Base-by-base conservation (phyloP, 1,139 yeast species). In the Saccharomyces uvarum region DNA sequence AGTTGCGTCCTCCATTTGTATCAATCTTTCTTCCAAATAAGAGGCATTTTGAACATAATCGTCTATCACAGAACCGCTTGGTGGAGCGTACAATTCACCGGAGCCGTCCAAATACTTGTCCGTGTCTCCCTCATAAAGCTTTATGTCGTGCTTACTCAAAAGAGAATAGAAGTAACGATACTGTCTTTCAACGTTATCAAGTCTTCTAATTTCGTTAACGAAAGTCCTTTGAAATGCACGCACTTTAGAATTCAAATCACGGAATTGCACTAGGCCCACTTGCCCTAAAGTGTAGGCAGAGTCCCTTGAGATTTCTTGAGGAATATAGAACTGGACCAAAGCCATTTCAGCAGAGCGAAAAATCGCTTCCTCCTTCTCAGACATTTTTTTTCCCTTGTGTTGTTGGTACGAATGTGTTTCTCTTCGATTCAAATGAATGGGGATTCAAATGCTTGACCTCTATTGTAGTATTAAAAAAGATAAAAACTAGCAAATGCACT, bases 291-390 rank as follows among this genome's bases (percentile, higher is more conserved):
- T 80, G 53, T 86, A 84, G 13, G 90, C 95, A 57, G 89, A 84
- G 58, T 90, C 96, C 59, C 98, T 77, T 6, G 96, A 88, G 57
- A 89, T 82, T 70, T 93, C 99, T 33, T 85, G 82, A n/a, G 98
- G 89, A 53, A 93, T 83, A 71, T 88, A 93, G 68, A 93, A 80
- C 74, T 93, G 98, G 47, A 91, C 90, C 60, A 91, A 78, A 48
- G 90, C 79, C 98, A 93, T 91, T 56, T 95, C 96, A 73, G 98
- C 97, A 54, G 97, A 88, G 73, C 88, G 86, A 80, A 83, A 83
- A 61, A 84, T 80, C 50, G 88, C 89, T 74, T 84, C 90, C 61
- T 83, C 84, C 42, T 69, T 38, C 24, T n/a, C 50, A 3, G 47
- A 33, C 49, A 46, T 52, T 4, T 8, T 38, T 9, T 38, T 16